Percentiles rank a stretch among this genome's conserved stretches.
Conservation (phyloP, 768 basidiomycete genomes). For the Xerocomus spinulosus region DNA sequence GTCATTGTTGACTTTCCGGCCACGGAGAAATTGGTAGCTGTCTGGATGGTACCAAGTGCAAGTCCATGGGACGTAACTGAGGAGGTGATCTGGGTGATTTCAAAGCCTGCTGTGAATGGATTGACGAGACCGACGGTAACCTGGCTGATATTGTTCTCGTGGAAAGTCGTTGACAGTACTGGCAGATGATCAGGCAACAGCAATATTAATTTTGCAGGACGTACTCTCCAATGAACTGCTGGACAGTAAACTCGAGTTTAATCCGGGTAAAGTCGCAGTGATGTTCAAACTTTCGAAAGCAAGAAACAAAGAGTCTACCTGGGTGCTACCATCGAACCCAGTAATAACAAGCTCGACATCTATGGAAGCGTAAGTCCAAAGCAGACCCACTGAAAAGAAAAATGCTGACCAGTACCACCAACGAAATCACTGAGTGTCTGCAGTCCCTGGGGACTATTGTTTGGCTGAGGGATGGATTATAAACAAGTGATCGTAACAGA, state of each 20-base stretch:
- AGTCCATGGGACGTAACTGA: conserved; percentile 62
- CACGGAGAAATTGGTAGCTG: conserved; percentile 46
- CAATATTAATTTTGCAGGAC: not conserved
- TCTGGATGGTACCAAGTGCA: conserved; percentile 55
- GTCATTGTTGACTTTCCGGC: conserved; percentile 50
- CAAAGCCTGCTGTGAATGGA: conserved; percentile 59
- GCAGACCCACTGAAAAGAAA: not conserved
- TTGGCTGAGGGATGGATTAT: conserved; percentile 41
- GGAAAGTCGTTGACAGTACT: conserved; percentile 65
- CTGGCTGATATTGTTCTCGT: conserved; percentile 57
- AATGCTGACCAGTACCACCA: conserved; percentile 45
- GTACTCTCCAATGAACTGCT: conserved; percentile 52
- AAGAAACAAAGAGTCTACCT: conserved; percentile 50
- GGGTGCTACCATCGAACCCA: conserved; percentile 58
- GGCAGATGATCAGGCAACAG: not conserved
- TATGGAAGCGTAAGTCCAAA: conserved; percentile 16
- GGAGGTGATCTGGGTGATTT: conserved; percentile 55
- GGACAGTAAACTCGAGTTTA: conserved; percentile 53
- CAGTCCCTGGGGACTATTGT: conserved; percentile 52
- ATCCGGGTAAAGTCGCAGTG: conserved; percentile 52
- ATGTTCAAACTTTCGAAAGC: conserved; percentile 62
- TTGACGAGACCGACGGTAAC: conserved; percentile 60
- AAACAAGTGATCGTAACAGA: not conserved
- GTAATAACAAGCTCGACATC: conserved; percentile 54
- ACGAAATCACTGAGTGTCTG: conserved; percentile 68